phyloP scores from a whole-genome alignment of 2,329 filamentous ascomycete species.

The Fusarium dimerum region DNA sequence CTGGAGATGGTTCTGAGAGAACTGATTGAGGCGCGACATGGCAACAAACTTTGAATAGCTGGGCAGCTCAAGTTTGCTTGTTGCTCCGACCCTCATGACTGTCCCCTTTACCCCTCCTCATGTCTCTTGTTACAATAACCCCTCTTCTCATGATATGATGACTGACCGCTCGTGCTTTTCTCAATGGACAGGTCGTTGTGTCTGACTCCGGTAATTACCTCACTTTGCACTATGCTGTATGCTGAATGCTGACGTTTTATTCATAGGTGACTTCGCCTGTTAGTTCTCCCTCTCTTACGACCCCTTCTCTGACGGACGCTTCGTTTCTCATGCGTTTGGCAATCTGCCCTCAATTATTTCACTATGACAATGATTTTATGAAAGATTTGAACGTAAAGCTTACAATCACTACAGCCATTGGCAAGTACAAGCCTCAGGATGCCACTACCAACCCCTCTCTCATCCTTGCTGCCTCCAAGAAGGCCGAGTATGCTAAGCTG shows the following conservation, averaged over 20 bases:
- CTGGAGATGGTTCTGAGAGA: not conserved
- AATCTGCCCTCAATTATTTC: constrained; percentile 3
- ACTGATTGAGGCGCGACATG: not conserved
- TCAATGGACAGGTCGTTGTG: constrained; percentile 73
- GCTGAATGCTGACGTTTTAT: constrained; percentile 34
- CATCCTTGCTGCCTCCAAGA: constrained; percentile 98
- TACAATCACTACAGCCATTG: constrained; percentile 69
- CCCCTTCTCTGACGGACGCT: constrained; percentile 6
- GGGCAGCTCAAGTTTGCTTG: not conserved
- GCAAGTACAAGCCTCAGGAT: constrained; percentile 99
- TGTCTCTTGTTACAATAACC: not conserved
- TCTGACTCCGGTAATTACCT: constrained; percentile 83
- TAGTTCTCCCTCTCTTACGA: constrained; percentile 42
- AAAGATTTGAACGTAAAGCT: constrained; percentile 21
- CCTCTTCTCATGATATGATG: constrained; percentile 5
- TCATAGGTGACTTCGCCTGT: constrained; percentile 74
- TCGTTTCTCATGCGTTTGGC: constrained; percentile 1
- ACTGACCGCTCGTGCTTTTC: constrained; percentile 26
- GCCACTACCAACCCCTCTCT: constrained; percentile 99
- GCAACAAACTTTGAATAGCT: not conserved
- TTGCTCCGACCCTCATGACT: not conserved
- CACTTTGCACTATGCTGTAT: constrained; percentile 19
- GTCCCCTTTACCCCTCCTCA: not conserved
- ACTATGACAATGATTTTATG: constrained; percentile 14
- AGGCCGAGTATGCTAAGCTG: constrained; percentile 90